Percentiles rank a stretch among this genome's conserved stretches.
phyloP scores from a whole-genome alignment of 148 eudicot genomes.

The Rhododendron simsii region DNA sequence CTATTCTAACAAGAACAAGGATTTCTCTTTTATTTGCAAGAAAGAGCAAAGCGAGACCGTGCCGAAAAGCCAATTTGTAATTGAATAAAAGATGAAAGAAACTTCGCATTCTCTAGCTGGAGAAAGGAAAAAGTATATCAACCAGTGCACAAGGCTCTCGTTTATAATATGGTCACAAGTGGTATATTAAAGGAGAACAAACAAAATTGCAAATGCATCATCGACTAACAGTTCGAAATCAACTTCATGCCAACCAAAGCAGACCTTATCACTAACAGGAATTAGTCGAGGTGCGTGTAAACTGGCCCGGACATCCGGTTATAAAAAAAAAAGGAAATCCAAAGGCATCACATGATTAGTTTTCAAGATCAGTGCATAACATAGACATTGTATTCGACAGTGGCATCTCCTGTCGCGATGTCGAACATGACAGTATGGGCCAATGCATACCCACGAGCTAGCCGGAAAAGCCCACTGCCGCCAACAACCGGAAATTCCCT shows the following conservation, averaged over 20 bases:
- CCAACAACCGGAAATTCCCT: conserved; percentile 55
- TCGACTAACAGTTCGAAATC: neutral
- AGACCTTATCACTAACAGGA: too few relatives aligned
- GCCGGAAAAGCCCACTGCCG: conserved; percentile 49
- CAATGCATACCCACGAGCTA: conserved; percentile 41
- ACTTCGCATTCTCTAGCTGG: too few relatives aligned
- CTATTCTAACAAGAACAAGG: too few relatives aligned
- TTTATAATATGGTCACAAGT: too few relatives aligned
- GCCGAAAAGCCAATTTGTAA: neutral
- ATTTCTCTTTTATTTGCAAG: neutral
- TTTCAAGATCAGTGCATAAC: conserved; percentile 6
- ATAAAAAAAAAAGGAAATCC: too few relatives aligned
- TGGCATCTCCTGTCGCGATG: conserved; percentile 23
- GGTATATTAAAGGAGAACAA: neutral
- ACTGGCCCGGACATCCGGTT: too few relatives aligned
- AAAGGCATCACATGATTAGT: too few relatives aligned
- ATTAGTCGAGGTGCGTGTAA: too few relatives aligned
- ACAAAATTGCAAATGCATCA: neutral
- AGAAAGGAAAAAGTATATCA: too few relatives aligned
- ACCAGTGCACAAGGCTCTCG: too few relatives aligned
- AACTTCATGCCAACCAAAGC: neutral
- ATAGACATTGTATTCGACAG: conserved; percentile 39
- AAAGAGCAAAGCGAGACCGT: neutral
- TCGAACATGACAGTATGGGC: conserved; percentile 34
- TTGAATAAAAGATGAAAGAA: too few relatives aligned